These are phyloP conservation scores for Neurospora cerealis DNA, from an alignment of 495 filamentous ascomycete species.

Conservation along the genomic window DNA sequence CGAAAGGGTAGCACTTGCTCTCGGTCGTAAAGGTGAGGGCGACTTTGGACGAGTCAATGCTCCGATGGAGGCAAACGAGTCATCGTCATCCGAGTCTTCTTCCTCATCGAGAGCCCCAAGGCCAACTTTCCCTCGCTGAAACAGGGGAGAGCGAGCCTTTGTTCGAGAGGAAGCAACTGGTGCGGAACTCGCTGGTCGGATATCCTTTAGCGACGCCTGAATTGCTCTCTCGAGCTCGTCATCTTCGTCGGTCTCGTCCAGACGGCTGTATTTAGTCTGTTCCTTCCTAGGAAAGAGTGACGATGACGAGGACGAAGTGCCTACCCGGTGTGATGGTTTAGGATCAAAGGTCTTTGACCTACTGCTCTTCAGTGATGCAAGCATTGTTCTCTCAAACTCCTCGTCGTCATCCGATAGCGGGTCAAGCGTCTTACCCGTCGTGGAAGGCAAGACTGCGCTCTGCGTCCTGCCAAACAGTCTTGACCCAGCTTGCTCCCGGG, in stretches of 20 bases:
- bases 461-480: not conserved
- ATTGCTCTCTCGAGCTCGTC: not conserved
- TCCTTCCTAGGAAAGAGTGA: not conserved
- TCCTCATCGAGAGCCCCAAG: not conserved
- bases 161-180: not conserved
- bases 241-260: not conserved
- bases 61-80: conserved; percentile 6
- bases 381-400: not conserved
- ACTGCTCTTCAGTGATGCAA: not conserved
- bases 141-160: not conserved
- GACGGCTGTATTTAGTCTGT: not conserved
- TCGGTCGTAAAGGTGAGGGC: not conserved
- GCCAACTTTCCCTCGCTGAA: not conserved
- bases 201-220: not conserved
- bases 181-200: not conserved
- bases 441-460: not conserved
- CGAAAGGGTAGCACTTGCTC: not conserved
- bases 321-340: not conserved
- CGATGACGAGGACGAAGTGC: not conserved
- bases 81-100: conserved; percentile 2
- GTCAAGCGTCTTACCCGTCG: not conserved
- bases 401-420: conserved; percentile 8
- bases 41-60: not conserved
- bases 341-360: not conserved
- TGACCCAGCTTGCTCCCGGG: not conserved